Evolutionary conservation across 805 yeast genomes (phyloP), one percentile per base, ranked within the genome.

Genomic region (Candida awuae): DNA sequence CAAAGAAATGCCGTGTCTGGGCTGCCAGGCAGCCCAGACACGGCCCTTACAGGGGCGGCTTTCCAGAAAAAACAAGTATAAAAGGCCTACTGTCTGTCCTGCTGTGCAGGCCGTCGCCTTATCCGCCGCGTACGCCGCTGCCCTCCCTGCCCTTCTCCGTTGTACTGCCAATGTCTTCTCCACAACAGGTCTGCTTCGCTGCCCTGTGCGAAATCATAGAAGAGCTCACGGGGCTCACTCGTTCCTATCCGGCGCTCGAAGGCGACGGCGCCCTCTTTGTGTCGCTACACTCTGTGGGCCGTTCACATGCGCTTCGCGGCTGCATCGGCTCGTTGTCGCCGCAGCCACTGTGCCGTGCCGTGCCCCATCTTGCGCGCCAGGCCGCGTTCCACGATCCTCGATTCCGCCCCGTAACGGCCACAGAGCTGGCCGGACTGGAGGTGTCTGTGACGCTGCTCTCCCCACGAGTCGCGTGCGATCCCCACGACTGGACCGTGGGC

Each of bases 311-410:
- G 12, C 63, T 90, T 34, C 66, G 97, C 31, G 98, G 98, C 0
- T 90, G 98, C 54, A 92, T 90, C 39, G 98, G 98, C 1, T 88
- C 95, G 0, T 92, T 92, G 14, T 6, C 28, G n/a, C 13, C 6
- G 13, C 10, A 25, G 14, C 4, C 6, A 25, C 12, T 14, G 10
- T 10, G 28, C 28, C 28, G 12, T 4, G 10, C 12, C 28, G 6
- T 13, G 10, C 28, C 28, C 17, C 66, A 68, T 28, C 90, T 79
- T 53, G 68, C 95, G 0, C 38, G 80, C 14, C 61, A 69, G 27
- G 77, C 88, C 32, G 95, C 95, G 0, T 61, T 86, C 7, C 75
- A 84, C 37, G 98, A 92, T 52, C 56, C 79, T 1, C 62, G 98
- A 34, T 92, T 92, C 55, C 51, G 66, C 2, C 88, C 95, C 0